Conservation (phyloP, 1,139 yeast genomes). For the Saccharomyces hybrid region DNA sequence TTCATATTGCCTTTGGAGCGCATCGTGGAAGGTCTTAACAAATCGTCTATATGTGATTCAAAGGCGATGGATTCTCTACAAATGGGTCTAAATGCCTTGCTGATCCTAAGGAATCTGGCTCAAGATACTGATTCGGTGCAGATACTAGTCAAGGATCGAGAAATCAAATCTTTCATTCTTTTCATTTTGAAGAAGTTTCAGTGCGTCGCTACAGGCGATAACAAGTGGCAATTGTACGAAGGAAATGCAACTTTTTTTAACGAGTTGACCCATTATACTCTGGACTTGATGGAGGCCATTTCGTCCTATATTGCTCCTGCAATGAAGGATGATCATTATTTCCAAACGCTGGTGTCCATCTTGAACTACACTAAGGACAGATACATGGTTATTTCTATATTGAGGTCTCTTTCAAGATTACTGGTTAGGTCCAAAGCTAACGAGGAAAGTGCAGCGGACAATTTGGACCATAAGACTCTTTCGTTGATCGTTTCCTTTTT, state of each 20-base stretch:
- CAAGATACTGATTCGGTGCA: constrained; percentile 83
- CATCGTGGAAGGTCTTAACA: constrained; percentile 20
- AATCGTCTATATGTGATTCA: constrained; percentile 17
- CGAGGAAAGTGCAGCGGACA: constrained; percentile 41
- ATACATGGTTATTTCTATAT: constrained; percentile 42
- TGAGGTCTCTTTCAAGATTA: constrained; percentile 47
- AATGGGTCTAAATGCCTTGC: constrained; percentile 26
- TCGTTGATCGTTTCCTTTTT: constrained; percentile 42
- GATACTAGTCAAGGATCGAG: constrained; percentile 51
- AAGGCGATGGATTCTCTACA: constrained; percentile 18
- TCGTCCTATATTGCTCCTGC: constrained; percentile 78
- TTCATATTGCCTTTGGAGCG: constrained; percentile 20
- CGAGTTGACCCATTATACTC: constrained; percentile 61
- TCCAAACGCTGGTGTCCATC: constrained; percentile 42
- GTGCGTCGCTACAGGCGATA: constrained; percentile 11
- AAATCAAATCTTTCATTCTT: constrained; percentile 39
- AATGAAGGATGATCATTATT: constrained; percentile 52
- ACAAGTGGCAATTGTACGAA: constrained; percentile 19
- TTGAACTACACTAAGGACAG: constrained; percentile 48
- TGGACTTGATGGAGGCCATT: constrained; percentile 79
- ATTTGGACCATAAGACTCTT: constrained; percentile 34
- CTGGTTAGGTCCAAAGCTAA: constrained; percentile 39
- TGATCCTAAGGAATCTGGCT: constrained; percentile 69
- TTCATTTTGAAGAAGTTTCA: constrained; percentile 20
- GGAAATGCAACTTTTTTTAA: constrained; percentile 33